Evolutionary conservation across 139 green algal genomes (phyloP), one percentile per base, ranked within the genome.

Genomic region (Nannochloris sp.): DNA sequence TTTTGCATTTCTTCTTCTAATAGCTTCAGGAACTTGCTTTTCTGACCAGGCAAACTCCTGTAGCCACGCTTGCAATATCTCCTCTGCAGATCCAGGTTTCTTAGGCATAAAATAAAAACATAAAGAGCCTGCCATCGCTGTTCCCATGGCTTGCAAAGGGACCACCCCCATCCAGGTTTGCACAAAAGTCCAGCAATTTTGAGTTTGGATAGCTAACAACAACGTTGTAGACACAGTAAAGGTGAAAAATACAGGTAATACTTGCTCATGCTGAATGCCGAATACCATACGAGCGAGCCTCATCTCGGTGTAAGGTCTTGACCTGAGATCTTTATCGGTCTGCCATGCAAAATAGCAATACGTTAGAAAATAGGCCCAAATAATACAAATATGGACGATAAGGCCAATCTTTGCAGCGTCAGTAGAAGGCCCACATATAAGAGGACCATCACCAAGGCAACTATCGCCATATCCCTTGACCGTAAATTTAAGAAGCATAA

Each of bases 31-130:
- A 33, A 74, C 30, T 8, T 39, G 42, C 4, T 23, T 37, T 45
- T 78, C 61, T 0, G 71, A 78, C 78, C 78, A 85, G 23, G 70
- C 64, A 58, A 78, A 82, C 47, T 78, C 62, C 58, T 85, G 74
- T 29, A 81, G 54, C 58, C 61, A 68, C 8, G 30, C 38, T 34
- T 61, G 30, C 33, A 76, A 37, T 15, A 62, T 9, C 24, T 70
- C 24, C 10, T 33, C 34, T 36, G 14, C 25, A 13, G 33, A 15
- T 53, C 33, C 9, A 35, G 61, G 42, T 35, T 36, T 15, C 29
- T 31, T 42, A 24, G 65, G 65, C 65, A 72, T 63, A 14, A 63
- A 72, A 54, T 46, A 59, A 35, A 32, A 59, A 24, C 24, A 30
- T 6, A 65, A 15, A 29, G 57, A 24, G 8, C 55, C 24, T 35